Conservation (phyloP, 768 basidiomycete species). For the Mycena haematopus region DNA sequence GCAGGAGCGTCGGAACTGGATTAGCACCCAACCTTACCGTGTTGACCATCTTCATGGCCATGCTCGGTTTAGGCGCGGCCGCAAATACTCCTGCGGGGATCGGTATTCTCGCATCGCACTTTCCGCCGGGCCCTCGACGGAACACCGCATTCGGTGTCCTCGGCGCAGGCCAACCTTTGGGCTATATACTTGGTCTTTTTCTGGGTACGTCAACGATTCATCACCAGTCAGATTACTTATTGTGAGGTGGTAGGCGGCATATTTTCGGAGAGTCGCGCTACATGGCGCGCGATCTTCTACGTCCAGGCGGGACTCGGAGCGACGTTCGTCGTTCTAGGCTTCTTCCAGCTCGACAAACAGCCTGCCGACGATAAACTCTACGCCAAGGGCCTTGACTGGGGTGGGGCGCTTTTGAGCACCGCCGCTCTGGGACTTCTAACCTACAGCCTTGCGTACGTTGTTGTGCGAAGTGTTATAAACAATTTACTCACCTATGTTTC, state of each 20-base stretch:
- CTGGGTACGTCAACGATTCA: constrained; percentile 26
- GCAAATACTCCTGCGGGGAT: constrained; percentile 38
- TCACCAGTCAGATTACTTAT: neutral
- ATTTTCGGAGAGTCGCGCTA: neutral
- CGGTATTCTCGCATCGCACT: neutral
- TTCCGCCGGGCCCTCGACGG: constrained; percentile 31
- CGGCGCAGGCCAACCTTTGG: constrained; percentile 38
- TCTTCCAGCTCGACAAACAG: neutral
- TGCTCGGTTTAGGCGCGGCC: constrained; percentile 37
- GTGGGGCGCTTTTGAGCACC: constrained; percentile 38
- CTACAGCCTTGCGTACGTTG: constrained; percentile 37
- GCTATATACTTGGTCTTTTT: constrained; percentile 38
- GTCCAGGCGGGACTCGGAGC: constrained; percentile 4
- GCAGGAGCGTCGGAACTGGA: constrained; percentile 21
- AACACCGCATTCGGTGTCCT: constrained; percentile 37
- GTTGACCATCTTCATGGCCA: constrained; percentile 36
- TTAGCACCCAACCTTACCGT: constrained; percentile 32
- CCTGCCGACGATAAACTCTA: constrained; percentile 23
- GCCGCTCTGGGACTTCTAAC: constrained; percentile 37
- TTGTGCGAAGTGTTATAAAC: neutral
- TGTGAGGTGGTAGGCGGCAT: neutral
- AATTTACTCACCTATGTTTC: neutral
- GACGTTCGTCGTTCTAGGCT: constrained; percentile 7
- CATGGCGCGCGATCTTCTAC: constrained; percentile 15
- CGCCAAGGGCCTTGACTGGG: constrained; percentile 39